These are phyloP conservation scores for Dipodascus albidus DNA, from an alignment of 805 yeast species.

Conservation along the genomic window DNA sequence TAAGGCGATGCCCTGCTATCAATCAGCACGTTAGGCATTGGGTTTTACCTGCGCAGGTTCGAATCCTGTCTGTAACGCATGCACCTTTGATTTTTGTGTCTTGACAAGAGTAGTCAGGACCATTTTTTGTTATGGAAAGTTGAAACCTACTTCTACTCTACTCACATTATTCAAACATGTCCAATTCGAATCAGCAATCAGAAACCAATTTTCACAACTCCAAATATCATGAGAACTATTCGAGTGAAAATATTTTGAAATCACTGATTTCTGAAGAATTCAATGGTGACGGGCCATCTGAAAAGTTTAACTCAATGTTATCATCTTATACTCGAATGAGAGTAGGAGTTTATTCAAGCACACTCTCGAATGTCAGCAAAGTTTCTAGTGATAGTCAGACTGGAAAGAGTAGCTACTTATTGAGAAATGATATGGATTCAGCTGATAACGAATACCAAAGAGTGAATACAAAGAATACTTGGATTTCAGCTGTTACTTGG, in stretches of 20 bases:
- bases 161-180: neutral
- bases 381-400: neutral
- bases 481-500: neutral
- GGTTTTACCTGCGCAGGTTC: slow-evolving; percentile 97
- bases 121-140: neutral
- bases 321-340: neutral
- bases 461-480: neutral
- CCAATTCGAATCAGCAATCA: neutral
- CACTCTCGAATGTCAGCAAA: neutral
- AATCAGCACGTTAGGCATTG: slow-evolving; percentile 50
- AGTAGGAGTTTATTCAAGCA: neutral
- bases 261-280: neutral
- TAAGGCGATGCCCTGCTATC: slow-evolving; percentile 88
- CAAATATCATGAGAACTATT: neutral
- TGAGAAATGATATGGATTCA: neutral
- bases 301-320: neutral
- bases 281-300: neutral
- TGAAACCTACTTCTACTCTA: neutral
- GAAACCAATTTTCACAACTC: neutral
- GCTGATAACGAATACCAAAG: neutral
- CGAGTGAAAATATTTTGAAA: neutral
- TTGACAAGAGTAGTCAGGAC: neutral
- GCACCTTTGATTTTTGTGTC: neutral
- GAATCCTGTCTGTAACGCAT: slow-evolving; percentile 72
- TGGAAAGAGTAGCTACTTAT: neutral